Base-by-base conservation (phyloP, 2,329 filamentous ascomycete genomes). In the Decorospora gaudefroyi region DNA sequence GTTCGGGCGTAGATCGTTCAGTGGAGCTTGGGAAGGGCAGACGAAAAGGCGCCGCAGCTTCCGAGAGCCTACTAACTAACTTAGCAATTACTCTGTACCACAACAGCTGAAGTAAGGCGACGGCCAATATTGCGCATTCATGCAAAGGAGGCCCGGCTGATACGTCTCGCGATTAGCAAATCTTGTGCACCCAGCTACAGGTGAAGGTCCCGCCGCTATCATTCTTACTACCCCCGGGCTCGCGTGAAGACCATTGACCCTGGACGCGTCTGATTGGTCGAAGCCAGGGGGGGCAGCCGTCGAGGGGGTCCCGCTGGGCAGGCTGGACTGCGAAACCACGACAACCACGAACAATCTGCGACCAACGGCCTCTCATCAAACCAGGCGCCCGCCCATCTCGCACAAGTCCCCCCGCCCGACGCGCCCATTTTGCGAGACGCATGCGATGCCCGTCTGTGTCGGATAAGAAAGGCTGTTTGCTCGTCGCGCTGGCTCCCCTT, bases 401-500 rank as follows among this genome's bases (percentile, higher is more conserved):
- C 46, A 28, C 26, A 21, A 46, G 23, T 37, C 27, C 27, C 34
- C 45, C 49, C 50, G 28, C 34, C 43, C 35, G 40, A 42, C 55
- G 41, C 52, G 46, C 39, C 53, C 46, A 40, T 42, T 41, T 17
- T 28, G 43, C 42, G 46, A 36, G 36, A 44, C 48, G 53, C 45
- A 43, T 57, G 58, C 57, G 34, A 59, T 59, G 53, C 52, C 36
- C 54, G 45, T 42, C 51, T 57, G 62, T 49, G 50, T 39, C 48
- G 57, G 45, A 35, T 61, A 42, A 51, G 25, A n/a, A n/a, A n/a
- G n/a, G n/a, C n/a, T n/a, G n/a, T n/a, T n/a, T 46, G 51, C 45
- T 47, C 54, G 63, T 51, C 65, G 65, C 63, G 53, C 62, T 71
- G 68, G 68, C 68, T 65, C 67, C 65, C 53, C 55, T 68, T 34